phyloP scores from a whole-genome alignment of 2,329 filamentous ascomycete genomes.

The Tolypocladium capitatum region DNA sequence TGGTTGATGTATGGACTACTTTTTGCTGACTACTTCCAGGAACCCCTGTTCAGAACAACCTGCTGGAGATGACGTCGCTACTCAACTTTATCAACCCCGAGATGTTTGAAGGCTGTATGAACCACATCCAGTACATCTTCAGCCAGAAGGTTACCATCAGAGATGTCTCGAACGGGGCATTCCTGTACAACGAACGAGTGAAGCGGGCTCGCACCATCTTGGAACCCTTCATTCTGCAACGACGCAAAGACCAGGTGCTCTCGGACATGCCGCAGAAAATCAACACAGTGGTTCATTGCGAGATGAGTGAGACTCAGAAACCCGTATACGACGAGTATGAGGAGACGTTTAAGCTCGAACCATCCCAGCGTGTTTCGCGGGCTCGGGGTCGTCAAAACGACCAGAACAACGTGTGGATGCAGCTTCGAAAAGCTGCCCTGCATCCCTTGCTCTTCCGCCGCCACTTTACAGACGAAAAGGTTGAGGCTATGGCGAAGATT shows the following conservation, averaged over 20 bases:
- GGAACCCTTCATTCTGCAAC: slow-evolving; percentile 84
- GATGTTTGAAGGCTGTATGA: slow-evolving; percentile 64
- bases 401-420: slow-evolving; percentile 68
- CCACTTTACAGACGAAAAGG: slow-evolving; percentile 60
- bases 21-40: slow-evolving; percentile 41
- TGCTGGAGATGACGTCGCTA: slow-evolving; percentile 81
- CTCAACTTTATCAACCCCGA: slow-evolving; percentile 87
- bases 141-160: slow-evolving; percentile 80
- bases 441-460: slow-evolving; percentile 80
- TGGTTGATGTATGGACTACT: neutral
- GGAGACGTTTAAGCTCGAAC: slow-evolving; percentile 50
- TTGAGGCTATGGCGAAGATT: slow-evolving; percentile 65
- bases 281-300: slow-evolving; percentile 65
- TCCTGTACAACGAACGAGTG: slow-evolving; percentile 80
- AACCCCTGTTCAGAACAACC: slow-evolving; percentile 87
- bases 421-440: slow-evolving; percentile 81
- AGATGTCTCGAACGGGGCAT: slow-evolving; percentile 64
- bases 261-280: slow-evolving; percentile 69
- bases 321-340: slow-evolving; percentile 57
- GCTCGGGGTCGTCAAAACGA: slow-evolving; percentile 35
- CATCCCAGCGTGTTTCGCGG: slow-evolving; percentile 38
- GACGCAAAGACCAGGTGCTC: slow-evolving; percentile 90
- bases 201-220: slow-evolving; percentile 80
- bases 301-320: slow-evolving; percentile 60
- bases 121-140: slow-evolving; percentile 78